Conservation (phyloP, 169 alveolate species). For the Eimeria nieschulzi region DNA sequence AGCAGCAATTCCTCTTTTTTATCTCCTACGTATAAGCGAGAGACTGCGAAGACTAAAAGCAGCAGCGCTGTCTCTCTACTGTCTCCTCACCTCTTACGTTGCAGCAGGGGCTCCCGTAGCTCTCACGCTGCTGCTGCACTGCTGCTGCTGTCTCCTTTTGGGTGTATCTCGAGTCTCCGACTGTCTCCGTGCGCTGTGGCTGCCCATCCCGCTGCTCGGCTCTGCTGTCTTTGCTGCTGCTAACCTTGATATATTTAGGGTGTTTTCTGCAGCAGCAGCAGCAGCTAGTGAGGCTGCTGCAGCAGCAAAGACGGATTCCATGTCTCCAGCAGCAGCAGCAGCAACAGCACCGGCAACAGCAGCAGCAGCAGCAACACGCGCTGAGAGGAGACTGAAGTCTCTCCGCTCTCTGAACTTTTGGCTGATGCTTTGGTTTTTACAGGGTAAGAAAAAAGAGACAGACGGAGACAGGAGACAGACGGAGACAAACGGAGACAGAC, state of each 20-base stretch:
- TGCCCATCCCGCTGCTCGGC: neutral
- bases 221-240: neutral
- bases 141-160: neutral
- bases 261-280: neutral
- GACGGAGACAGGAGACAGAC: no score
- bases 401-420: neutral
- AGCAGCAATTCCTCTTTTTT: neutral
- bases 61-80: neutral
- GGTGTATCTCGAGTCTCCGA: neutral
- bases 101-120: slow-evolving; percentile 25
- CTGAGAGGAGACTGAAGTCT: neutral
- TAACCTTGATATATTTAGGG: neutral
- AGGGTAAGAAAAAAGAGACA: neutral
- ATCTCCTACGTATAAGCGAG: neutral
- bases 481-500: no score
- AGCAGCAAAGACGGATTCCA: neutral
- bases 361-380: neutral
- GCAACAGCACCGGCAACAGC: neutral
- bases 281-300: neutral
- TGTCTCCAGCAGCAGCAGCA: neutral
- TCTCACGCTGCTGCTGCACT: slow-evolving; percentile 36
- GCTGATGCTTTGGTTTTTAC: slow-evolving; percentile 15
- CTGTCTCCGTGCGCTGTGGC: neutral
- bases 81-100: neutral
- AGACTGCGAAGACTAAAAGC: neutral